A percentile compares a stretch with the other conserved stretches of the same genome.
Evolutionary conservation across 1,284 basidiomycete genomes (phyloP).

Genomic region (Fistulinella cinereoalba): DNA sequence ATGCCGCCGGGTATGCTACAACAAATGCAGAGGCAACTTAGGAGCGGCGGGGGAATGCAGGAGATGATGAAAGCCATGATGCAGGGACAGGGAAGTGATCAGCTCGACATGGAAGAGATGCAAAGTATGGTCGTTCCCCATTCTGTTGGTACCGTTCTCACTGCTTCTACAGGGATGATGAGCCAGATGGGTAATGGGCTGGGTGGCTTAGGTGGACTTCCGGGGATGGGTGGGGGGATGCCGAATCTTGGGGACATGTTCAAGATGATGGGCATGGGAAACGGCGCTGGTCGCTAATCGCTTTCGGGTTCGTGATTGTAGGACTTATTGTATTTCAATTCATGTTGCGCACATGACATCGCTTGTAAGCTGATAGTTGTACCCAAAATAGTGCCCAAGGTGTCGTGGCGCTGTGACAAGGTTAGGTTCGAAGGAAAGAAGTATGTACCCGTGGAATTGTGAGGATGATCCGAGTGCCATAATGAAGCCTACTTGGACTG

Average conservation of each 20-base stretch:
- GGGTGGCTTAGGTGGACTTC: slow-evolving; percentile 51
- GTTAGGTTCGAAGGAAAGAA: slow-evolving; percentile 26
- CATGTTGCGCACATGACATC: slow-evolving; percentile 18
- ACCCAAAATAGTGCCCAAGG: slow-evolving; percentile 18
- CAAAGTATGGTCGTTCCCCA: slow-evolving; percentile 52
- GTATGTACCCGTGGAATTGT: slow-evolving; percentile 7
- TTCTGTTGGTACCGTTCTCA: slow-evolving; percentile 14
- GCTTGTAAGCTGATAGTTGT: slow-evolving; percentile 11
- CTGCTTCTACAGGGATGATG: slow-evolving; percentile 65
- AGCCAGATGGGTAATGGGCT: slow-evolving; percentile 74
- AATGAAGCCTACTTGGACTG: slow-evolving; percentile 29
- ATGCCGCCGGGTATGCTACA: slow-evolving; percentile 90
- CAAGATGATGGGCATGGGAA: slow-evolving; percentile 83
- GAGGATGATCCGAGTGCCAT: slow-evolving; percentile 20
- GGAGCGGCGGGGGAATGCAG: slow-evolving; percentile 83
- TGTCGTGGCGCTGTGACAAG: slow-evolving; percentile 19
- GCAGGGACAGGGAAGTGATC: slow-evolving; percentile 83
- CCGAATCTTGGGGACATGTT: slow-evolving; percentile 72
- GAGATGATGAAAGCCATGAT: slow-evolving; percentile 97
- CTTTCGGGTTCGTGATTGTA: slow-evolving; percentile 3
- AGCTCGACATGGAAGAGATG: slow-evolving; percentile 84
- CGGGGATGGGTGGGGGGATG: slow-evolving; percentile 49
- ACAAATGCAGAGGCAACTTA: slow-evolving; percentile 79
- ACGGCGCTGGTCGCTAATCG: slow-evolving; percentile 36
- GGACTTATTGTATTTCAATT: slow-evolving; percentile 11